Conservation (phyloP, 2,329 filamentous ascomycete species). For the Alternaria sp. region DNA sequence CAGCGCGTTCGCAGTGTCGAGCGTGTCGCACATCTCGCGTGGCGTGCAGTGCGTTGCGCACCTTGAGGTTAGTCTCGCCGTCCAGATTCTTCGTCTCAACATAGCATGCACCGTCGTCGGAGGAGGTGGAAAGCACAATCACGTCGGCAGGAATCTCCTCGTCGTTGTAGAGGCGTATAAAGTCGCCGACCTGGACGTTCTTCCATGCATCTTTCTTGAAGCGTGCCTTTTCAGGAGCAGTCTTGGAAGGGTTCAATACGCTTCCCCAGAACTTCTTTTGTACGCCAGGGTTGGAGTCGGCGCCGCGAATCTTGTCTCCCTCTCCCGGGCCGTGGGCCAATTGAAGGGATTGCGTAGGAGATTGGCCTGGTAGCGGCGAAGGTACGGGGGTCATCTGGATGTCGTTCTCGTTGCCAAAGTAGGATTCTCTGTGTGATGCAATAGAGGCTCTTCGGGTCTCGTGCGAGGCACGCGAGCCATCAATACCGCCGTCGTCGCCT, state of each 20-base stretch:
- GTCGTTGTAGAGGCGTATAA: constrained; percentile 94
- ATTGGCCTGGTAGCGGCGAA: constrained; percentile 71
- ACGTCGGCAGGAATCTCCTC: constrained; percentile 95
- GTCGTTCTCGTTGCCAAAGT: constrained; percentile 64
- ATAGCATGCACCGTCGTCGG: constrained; percentile 92
- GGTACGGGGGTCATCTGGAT: constrained; percentile 97
- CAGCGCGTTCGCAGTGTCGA: constrained; percentile 86
- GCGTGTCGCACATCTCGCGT: constrained; percentile 85
- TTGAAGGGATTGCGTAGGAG: constrained; percentile 38
- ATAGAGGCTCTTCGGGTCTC: constrained; percentile 69
- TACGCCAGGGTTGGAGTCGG: constrained; percentile 35
- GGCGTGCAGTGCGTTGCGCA: constrained; percentile 87
- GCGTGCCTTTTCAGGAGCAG: constrained; percentile 73
- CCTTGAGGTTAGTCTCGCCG: constrained; percentile 96
- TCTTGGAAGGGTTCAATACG: constrained; percentile 75
- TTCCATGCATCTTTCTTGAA: constrained; percentile 98
- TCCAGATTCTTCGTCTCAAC: constrained; percentile 98
- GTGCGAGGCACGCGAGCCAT: constrained; percentile 71
- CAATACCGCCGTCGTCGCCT: constrained; percentile 58
- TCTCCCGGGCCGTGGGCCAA: constrained; percentile 41
- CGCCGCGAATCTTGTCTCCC: constrained; percentile 39
- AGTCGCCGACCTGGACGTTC: constrained; percentile 92
- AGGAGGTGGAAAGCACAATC: constrained; percentile 90
- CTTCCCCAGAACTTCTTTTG: constrained; percentile 67
- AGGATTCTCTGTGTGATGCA: constrained; percentile 62